Evolutionary conservation across 352 stramenopile genomes (phyloP), one percentile per base, ranked within the genome.

Genomic region (Pythium oligandrum): DNA sequence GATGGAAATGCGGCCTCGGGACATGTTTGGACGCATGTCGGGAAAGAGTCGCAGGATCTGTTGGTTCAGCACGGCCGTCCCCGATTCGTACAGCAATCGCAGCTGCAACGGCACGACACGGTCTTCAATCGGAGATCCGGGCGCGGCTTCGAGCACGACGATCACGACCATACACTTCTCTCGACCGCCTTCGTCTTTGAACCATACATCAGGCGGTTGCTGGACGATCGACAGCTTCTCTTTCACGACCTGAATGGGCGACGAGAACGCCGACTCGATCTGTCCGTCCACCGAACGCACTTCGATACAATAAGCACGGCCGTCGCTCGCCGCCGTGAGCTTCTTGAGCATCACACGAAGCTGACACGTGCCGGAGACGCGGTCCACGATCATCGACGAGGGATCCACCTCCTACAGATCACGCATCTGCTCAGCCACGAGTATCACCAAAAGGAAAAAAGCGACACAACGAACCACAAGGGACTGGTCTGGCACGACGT

Each of bases 121-220:
- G 48, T 91, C 80, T 49, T 89, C 82, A 11, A 96, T 65, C 17
- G 68, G 51, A 3, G 69, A 57, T 35, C 87, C 83, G 0, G 80
- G 70, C 5, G 85, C 79, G 0, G 93, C 71, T 6, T 88, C 67
- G 6, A 98, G 76, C 26, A 85, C 70, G 11, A 97, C 68, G 40
- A 75, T 68, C 8, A 98, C 73, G 36, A 90, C 75, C 73, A 98
- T 98, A 63, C 83, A 97, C 66, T 98, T 98, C 53, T 98, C 96
- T 4, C 88, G 78, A 0, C 94, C 94, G 51, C 96, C 96, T 61
- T 98, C 93, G 77, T 98, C 94, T 63, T 98, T 98, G 66, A 96
- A 98, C 94, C 94, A 98, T 31, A 97, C 79, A 35, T 96, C 78
- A 3, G 86, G 87, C 0, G 87, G 85, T 40, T 96, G 85, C 50